Base-by-base conservation (phyloP, 305 asterid genomes). In the Petunia hybrid region DNA sequence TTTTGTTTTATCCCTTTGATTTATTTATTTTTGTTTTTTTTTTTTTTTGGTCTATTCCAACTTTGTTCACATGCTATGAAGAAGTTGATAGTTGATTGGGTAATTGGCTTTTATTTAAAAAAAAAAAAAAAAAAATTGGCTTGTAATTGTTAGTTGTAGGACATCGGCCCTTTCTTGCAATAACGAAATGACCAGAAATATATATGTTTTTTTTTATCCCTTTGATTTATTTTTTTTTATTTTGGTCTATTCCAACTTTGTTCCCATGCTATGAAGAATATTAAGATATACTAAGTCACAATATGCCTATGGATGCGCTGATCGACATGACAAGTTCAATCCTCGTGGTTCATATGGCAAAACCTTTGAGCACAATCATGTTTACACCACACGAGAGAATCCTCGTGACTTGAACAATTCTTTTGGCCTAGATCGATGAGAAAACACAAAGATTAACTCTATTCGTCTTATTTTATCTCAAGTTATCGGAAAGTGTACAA, bases 151-250 rank as follows among this genome's bases (percentile, higher is more conserved):
- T 22, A 22, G 31, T 22, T 22, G 31, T 22, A 22, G 31, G 31
- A 22, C 31, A 22, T 22, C 31, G 31, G 31, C 31, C 31, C 31
- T 22, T 22, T 22, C 31, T 22, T 22, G 31, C 31, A 22, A 22
- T 22, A 69, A 69, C 9, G 31, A 70, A 70, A 70, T 70, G 22
- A 70, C 42, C 10, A 70, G 61, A 70, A 46, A 16, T 45, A 9
- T 45, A 16, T 45, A 9, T 46, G 5, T 46, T 43, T 70, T 46
- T 22, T 70, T 46, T 67, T 9, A 16, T 4, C 10, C 4, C 10
- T 70, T 4, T 45, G 16, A 69, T 69, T 69, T 45, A n/a, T 45
- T 43, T 3, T 69, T 69, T 43, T 69, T 69, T 45, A n/a, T 45
- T 43, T 3, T 69, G 42, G 76, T 43, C 10, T 22, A 6, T n/a